Evolutionary conservation across 768 basidiomycete genomes (phyloP), one percentile per base, ranked within the genome.

Genomic region (Podaxis sp.): DNA sequence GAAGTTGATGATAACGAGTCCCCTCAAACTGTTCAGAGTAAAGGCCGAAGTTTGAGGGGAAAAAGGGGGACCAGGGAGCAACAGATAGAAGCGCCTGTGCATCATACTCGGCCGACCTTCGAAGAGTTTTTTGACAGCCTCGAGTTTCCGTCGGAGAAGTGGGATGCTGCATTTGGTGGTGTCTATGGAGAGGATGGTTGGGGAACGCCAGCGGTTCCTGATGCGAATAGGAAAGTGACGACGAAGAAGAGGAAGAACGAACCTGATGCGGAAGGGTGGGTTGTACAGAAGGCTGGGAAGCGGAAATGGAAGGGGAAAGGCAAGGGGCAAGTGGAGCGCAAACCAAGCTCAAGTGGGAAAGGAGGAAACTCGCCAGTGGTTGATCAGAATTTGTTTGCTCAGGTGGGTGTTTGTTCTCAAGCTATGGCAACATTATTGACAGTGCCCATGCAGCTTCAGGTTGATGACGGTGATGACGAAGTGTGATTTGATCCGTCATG

Each of bases 101-200:
- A 26, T 7, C 51, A 22, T 7, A 22, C 20, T 1, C 37, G 51
- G 4, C 54, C 13, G 36, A 62, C 61, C 1, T 62, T 49, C 17
- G 61, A 48, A 17, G 54, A 62, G 30, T 62, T 62, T n/a, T 56
- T 62, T 20, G 54, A 62, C 12, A 20, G 44, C n/a, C 26, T 62
- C 15, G 61, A 49, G 10, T 30, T 56, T 11, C 46, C 30, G 24
- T 15, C 51, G 4, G 51, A 41, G 13, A 26, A n/a, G 1, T 62
- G 61, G 54, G 55, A 22, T 56, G n/a, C n/a, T 4, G 22, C 10
- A 1, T 41, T 38, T n/a, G 49, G 24, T 7, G 22, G 53, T 33
- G 30, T 15, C 3, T 53, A 56, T 50, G 54, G 53, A 24, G 53
- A 60, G 12, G 60, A 28, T 30, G 53, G 53, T 10, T 62, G 61